phyloP scores from a whole-genome alignment of 495 filamentous ascomycete genomes.

The Acidomyces sp. region DNA sequence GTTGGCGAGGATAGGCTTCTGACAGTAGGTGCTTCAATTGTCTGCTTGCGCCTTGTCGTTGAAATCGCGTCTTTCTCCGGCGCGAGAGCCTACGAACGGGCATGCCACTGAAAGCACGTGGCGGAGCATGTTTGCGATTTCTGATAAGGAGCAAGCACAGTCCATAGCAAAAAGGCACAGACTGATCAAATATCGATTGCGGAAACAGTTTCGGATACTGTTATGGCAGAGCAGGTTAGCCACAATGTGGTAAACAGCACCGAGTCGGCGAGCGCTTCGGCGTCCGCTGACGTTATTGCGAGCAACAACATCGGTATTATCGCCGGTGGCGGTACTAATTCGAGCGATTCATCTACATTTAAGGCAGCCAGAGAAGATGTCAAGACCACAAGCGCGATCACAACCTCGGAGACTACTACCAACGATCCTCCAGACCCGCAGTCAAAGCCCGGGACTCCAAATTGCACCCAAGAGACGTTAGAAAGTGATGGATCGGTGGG shows the following conservation, averaged over 20 bases:
- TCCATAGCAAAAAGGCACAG: neutral
- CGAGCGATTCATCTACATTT: too few species aligned
- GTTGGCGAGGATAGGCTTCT: conserved; percentile 1
- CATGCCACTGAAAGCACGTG: neutral
- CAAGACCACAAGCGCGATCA: too few species aligned
- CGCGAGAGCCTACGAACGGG: neutral
- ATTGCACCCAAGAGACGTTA: too few species aligned
- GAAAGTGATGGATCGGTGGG: conserved; percentile 25
- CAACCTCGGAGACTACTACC: too few species aligned
- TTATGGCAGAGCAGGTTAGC: conserved; percentile 68
- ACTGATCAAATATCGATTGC: conserved; percentile 11
- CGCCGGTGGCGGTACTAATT: conserved; percentile 49
- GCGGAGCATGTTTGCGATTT: neutral
- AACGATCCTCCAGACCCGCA: too few species aligned
- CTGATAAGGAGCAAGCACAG: neutral
- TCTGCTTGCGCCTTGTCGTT: neutral
- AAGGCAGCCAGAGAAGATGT: too few species aligned
- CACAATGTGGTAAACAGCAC: conserved; percentile 70
- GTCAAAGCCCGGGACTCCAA: too few species aligned
- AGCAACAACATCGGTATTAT: conserved; percentile 41
- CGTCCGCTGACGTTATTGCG: conserved; percentile 62
- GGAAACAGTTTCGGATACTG: conserved; percentile 48
- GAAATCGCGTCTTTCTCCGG: neutral
- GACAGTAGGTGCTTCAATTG: neutral
- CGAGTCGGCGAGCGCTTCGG: conserved; percentile 59